Evolutionary conservation across 2,329 filamentous ascomycete genomes (phyloP).

Genomic region (Cercospora sp.): DNA sequence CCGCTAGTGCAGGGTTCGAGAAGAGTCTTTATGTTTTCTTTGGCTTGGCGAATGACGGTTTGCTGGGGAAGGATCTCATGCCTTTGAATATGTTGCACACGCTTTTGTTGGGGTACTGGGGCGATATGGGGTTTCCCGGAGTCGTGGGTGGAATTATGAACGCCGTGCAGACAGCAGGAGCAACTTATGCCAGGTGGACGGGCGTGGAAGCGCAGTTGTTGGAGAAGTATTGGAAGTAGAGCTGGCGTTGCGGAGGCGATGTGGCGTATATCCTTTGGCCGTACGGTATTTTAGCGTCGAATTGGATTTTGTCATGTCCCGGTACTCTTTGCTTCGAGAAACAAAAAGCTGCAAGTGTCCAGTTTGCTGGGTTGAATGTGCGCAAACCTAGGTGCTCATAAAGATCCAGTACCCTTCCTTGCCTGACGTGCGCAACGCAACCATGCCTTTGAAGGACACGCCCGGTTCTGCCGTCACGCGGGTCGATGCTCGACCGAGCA

Average conservation of each 20-base stretch:
- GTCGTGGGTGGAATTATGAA: background rate
- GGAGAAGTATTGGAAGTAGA: background rate
- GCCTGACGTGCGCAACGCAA: background rate
- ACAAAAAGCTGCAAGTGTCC: background rate
- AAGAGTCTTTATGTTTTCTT: background rate
- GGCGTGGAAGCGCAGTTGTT: background rate
- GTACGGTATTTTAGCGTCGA: slow-evolving; percentile 4
- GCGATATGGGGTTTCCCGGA: background rate
- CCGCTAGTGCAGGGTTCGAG: background rate
- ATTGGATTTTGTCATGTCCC: background rate
- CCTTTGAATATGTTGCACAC: background rate
- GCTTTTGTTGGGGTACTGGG: background rate
- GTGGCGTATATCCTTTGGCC: background rate
- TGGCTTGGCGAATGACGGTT: background rate
- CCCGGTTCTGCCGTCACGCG: background rate
- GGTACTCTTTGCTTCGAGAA: background rate
- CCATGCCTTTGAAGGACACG: background rate
- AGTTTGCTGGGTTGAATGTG: background rate
- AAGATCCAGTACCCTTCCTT: background rate
- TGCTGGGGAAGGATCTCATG: background rate
- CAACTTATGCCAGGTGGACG: background rate
- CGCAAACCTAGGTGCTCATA: background rate
- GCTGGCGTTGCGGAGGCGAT: background rate
- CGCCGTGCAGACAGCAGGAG: background rate
- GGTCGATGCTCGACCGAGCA: background rate